These are phyloP conservation scores for Taphrina communis DNA, from an alignment of 1,139 yeast genomes.

Conservation along the genomic window DNA sequence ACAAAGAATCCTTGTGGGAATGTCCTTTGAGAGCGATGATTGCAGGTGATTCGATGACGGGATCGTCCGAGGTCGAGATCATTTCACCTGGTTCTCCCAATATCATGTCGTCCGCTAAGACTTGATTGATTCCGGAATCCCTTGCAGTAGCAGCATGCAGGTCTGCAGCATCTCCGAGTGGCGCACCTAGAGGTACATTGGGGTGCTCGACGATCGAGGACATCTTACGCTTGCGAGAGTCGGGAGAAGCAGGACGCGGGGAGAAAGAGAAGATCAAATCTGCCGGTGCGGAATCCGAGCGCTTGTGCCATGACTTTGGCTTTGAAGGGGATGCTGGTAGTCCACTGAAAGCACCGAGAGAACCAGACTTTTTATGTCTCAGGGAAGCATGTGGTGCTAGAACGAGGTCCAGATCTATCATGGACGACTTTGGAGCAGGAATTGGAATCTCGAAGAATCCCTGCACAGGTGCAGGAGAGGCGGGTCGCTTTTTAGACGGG, in stretches of 20 bases:
- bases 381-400: slow-evolving; percentile 29
- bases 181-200: background rate
- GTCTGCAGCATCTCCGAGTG: slow-evolving; percentile 4
- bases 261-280: slow-evolving; percentile 30
- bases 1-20: background rate
- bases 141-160: background rate
- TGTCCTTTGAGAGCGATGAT: slow-evolving; percentile 6
- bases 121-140: slow-evolving; percentile 3
- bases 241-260: slow-evolving; percentile 37
- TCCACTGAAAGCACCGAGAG: slow-evolving; percentile 30
- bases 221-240: slow-evolving; percentile 39
- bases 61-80: slow-evolving; percentile 7
- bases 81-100: slow-evolving; percentile 39
- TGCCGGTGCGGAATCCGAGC: slow-evolving; percentile 39
- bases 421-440: slow-evolving; percentile 23
- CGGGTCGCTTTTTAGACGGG: slow-evolving; percentile 31
- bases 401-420: slow-evolving; percentile 34
- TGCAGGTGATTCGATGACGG: slow-evolving; percentile 1
- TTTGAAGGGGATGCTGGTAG: slow-evolving; percentile 36
- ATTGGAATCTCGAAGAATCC: slow-evolving; percentile 7
- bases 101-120: slow-evolving; percentile 17
- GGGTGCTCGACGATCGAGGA: slow-evolving; percentile 38
- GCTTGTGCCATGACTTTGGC: slow-evolving; percentile 29
- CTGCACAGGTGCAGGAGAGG: slow-evolving; percentile 9
- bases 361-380: slow-evolving; percentile 35